These are phyloP conservation scores for Ophiognomonia clavigignenti-juglandacearum DNA, from an alignment of 2,329 filamentous ascomycete genomes.

Conservation along the genomic window DNA sequence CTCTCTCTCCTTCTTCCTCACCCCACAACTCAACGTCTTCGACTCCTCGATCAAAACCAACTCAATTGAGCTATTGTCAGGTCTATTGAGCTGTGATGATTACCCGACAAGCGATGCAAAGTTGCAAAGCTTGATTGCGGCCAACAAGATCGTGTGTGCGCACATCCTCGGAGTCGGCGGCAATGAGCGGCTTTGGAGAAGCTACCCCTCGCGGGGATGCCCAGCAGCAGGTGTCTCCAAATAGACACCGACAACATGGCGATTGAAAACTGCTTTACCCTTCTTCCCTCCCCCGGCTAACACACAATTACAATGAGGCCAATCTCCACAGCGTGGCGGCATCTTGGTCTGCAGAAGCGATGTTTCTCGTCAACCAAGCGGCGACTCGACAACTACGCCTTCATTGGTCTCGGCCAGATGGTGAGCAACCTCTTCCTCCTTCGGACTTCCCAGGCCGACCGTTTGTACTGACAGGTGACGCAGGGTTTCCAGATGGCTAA, in stretches of 20 bases:
- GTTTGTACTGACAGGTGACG: background rate
- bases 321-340: slow-evolving; percentile 20
- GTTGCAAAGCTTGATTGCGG: background rate
- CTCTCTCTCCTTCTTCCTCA: too few species aligned
- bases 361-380: slow-evolving; percentile 45
- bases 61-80: too few species aligned
- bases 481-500: slow-evolving; percentile 60
- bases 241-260: background rate
- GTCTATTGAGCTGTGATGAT: too few species aligned
- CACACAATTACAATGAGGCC: slow-evolving; percentile 20
- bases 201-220: slow-evolving; percentile 13
- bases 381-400: slow-evolving; percentile 50
- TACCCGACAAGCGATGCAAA: too few species aligned
- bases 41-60: too few species aligned
- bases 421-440: slow-evolving; percentile 29
- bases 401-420: slow-evolving; percentile 59
- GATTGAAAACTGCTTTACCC: background rate
- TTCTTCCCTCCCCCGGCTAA: background rate
- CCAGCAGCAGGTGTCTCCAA: background rate
- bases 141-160: background rate
- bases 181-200: slow-evolving; percentile 31
- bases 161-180: slow-evolving; percentile 18
- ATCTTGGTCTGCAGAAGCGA: slow-evolving; percentile 34
- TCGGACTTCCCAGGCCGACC: background rate
- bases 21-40: too few species aligned